These are phyloP conservation scores for Starmerella powellii DNA, from an alignment of 805 yeast species.

Conservation along the genomic window DNA sequence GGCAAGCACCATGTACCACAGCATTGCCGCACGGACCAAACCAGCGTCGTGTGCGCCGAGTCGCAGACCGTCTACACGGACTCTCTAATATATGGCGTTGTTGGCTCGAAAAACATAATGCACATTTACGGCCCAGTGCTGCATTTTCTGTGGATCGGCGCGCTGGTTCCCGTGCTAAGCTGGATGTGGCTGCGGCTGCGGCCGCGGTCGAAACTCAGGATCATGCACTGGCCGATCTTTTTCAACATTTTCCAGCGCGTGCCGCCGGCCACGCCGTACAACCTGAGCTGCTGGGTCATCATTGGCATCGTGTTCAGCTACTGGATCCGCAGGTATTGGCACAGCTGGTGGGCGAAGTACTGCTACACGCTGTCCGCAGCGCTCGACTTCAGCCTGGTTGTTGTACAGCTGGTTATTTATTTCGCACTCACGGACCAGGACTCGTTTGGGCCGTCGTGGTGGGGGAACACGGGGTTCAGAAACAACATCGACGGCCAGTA, in stretches of 20 bases:
- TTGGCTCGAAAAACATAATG: conserved; percentile 54
- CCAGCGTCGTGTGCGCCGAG: conserved; percentile 39
- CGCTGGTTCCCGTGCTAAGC: conserved; percentile 34
- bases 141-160: conserved; percentile 52
- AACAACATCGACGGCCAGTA: conserved; percentile 30
- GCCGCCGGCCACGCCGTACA: conserved; percentile 67
- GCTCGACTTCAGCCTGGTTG: conserved; percentile 54
- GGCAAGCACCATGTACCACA: conserved; percentile 31
- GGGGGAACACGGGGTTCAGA: conserved; percentile 47
- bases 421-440: conserved; percentile 38
- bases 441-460: conserved; percentile 40
- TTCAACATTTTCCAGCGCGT: conserved; percentile 47
- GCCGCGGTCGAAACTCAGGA: conserved; percentile 34
- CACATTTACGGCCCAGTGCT: conserved; percentile 42
- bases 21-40: conserved; percentile 36
- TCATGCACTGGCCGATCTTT: conserved; percentile 57
- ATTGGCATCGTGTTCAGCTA: conserved; percentile 48
- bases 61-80: conserved; percentile 41
- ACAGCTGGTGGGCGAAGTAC: conserved; percentile 68
- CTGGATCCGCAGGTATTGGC: conserved; percentile 42
- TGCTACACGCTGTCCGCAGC: conserved; percentile 57
- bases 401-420: conserved; percentile 47
- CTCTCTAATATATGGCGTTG: conserved; percentile 51
- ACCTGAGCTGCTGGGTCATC: conserved; percentile 45
- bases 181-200: conserved; percentile 31